Evolutionary conservation across 305 asterid genomes (phyloP), one percentile per base, ranked within the genome.

Genomic region (Fraxinus paxiana): DNA sequence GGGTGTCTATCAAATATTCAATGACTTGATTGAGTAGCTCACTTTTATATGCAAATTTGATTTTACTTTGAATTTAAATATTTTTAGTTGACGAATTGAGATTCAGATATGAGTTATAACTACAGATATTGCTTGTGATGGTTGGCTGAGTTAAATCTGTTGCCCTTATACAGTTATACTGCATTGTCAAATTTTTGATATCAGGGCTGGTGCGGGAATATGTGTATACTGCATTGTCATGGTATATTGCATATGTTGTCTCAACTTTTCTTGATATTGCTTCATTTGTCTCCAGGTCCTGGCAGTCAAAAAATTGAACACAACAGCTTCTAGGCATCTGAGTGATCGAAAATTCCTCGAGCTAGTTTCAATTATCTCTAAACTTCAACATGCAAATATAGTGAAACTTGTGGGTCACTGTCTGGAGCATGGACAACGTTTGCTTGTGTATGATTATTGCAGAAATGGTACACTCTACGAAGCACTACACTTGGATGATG

Each of bases 281-380:
- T 6, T 65, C 71, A 4, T 70, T 18, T 10, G 37, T 88, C 46
- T 82, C 82, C 86, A 96, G 99, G 85, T 92, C 78, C 77, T 94
- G 80, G 98, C 97, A 3, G 91, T 96, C 81, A 96, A 94, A 92
- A 96, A 96, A 84, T 90, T 96, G 84, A 91, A 96, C 63, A 82
- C 81, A 71, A 84, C 82, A 38, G 89, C 86, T 43, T 82, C 94
- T 35, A 91, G 77, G 72, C 87, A 78, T 84, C 80, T 92, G 83
- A 92, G 85, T 15, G 95, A 92, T 82, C 85, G 73, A 30, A 96
- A 91, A 65, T 94, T 96, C 86, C 84, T 92, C 18, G 91, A 89
- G 79, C 88, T 96, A 67, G 96, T 94, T 35, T 85, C 94, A 5
- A 87, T 77, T 37, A 80, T 96, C 61, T 87, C 95, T 12, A 88